Evolutionary conservation across 257 asterid genomes (phyloP).

Genomic region (Thymus mandschuricus): DNA sequence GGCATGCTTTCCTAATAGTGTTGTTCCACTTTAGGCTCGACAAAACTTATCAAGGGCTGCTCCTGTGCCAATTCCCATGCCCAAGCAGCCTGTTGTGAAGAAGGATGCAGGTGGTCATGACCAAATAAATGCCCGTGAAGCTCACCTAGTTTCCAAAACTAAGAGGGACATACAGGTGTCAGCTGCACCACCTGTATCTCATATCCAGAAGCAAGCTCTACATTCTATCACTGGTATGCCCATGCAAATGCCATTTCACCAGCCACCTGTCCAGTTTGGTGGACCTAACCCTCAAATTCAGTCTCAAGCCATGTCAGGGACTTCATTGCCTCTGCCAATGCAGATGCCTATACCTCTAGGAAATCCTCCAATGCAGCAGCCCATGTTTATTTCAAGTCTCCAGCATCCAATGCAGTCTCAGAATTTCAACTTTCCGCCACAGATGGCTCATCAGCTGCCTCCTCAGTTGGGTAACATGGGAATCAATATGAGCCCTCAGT

Average conservation of each 20-base stretch:
- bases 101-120: conserved; percentile 54
- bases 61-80: conserved; percentile 59
- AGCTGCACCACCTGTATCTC: conserved; percentile 53
- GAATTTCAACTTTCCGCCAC: conserved; percentile 61
- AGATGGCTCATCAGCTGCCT: conserved; percentile 69
- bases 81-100: conserved; percentile 60
- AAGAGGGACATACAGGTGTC: conserved; percentile 67
- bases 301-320: conserved; percentile 71
- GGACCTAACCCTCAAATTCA: conserved; percentile 81
- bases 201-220: conserved; percentile 60
- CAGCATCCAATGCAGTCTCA: conserved; percentile 83
- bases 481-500: conserved; percentile 63
- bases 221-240: conserved; percentile 61
- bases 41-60: conserved; percentile 50
- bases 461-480: conserved; percentile 81
- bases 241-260: conserved; percentile 68
- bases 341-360: conserved; percentile 65
- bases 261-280: conserved; percentile 68
- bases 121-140: conserved; percentile 51
- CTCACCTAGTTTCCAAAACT: conserved; percentile 48
- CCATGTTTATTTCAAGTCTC: conserved; percentile 68
- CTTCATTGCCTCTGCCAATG: conserved; percentile 64
- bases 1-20: conserved; percentile 20
- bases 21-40: conserved; percentile 57
- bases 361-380: conserved; percentile 70